phyloP scores from a whole-genome alignment of 257 asterid genomes.

The Mitragyna speciosa region DNA sequence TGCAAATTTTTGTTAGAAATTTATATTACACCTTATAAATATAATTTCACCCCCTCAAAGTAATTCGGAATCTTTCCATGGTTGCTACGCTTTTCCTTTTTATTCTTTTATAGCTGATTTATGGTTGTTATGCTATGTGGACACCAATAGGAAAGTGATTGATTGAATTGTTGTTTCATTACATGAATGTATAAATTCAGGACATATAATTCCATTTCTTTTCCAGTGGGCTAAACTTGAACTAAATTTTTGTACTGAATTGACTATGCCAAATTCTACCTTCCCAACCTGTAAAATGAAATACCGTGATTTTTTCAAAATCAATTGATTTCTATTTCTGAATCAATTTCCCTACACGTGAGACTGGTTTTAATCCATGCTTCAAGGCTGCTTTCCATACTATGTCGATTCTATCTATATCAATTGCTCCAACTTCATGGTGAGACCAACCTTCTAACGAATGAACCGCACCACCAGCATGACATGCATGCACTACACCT shows the following conservation, averaged over 20 bases:
- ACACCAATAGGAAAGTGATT: not conserved
- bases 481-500: constrained; percentile 96
- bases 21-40: too few relatives aligned
- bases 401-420: constrained; percentile 65
- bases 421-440: constrained; percentile 91
- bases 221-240: not conserved
- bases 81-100: too few relatives aligned
- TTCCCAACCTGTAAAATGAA: not conserved
- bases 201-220: not conserved
- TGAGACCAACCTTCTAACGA: constrained; percentile 81
- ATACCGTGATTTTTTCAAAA: not conserved
- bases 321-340: not conserved
- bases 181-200: not conserved
- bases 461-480: constrained; percentile 89
- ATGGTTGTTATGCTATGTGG: not conserved
- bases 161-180: not conserved
- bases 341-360: constrained; percentile 23
- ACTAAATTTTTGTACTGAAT: constrained; percentile 2
- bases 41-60: too few relatives aligned
- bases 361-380: constrained; percentile 73
- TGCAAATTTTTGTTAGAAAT: too few relatives aligned
- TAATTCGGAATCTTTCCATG: too few relatives aligned
- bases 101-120: too few relatives aligned
- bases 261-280: not conserved
- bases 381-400: constrained; percentile 89